phyloP scores from a whole-genome alignment of 2,329 filamentous ascomycete genomes.

The Trichoderma harzianum region DNA sequence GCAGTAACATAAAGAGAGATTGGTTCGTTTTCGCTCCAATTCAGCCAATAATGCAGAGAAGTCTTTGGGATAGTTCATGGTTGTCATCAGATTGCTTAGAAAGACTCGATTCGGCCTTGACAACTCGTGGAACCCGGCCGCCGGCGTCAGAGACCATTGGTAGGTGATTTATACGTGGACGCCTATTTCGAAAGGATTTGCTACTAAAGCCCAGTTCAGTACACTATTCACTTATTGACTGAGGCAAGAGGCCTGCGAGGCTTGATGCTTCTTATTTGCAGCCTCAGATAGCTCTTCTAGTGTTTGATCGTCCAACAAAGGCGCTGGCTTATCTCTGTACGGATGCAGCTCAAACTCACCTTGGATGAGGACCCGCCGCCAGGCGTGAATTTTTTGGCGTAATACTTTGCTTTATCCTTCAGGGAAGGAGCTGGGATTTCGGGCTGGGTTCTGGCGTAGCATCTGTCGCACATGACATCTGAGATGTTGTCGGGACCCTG shows the following conservation, averaged over 20 bases:
- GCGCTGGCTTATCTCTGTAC: neutral
- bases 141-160: neutral
- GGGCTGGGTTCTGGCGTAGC: neutral
- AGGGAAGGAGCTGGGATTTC: neutral
- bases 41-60: neutral
- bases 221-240: neutral
- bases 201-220: neutral
- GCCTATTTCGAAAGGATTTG: neutral
- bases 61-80: neutral
- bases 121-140: neutral
- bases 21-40: neutral
- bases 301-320: neutral
- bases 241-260: neutral
- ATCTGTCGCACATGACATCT: neutral
- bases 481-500: conserved; percentile 7
- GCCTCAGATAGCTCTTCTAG: neutral
- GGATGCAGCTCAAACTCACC: neutral
- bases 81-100: neutral
- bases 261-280: neutral
- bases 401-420: conserved; percentile 8
- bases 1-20: neutral
- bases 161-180: neutral
- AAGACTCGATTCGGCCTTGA: neutral
- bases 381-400: neutral
- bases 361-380: neutral